Conservation (phyloP, 78 protist species). For the Polysphondylium violaceum region DNA sequence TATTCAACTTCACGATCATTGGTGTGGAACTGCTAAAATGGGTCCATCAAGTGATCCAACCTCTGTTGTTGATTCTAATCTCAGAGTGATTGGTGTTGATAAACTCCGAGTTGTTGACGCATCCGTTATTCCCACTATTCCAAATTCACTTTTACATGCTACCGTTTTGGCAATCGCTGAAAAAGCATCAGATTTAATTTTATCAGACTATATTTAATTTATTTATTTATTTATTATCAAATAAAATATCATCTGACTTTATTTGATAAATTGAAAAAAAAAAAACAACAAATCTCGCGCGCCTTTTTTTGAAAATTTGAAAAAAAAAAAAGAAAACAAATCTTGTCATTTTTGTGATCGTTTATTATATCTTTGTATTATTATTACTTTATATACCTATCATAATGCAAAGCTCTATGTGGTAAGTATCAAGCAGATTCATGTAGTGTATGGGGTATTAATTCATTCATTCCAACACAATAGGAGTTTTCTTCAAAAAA, state of each 20-base stretch:
- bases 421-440: not conserved
- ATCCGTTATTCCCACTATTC: conserved; percentile 41
- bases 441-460: not conserved
- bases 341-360: no score
- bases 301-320: no score
- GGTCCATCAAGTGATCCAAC: conserved; percentile 40
- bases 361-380: no score
- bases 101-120: conserved; percentile 52
- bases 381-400: no score
- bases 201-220: conserved; percentile 40
- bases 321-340: no score
- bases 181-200: conserved; percentile 47
- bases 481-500: conserved; percentile 23
- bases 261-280: no score
- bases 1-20: conserved; percentile 33
- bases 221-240: no score
- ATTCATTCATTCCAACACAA: not conserved
- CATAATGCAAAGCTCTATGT: conserved; percentile 23
- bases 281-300: no score
- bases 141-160: conserved; percentile 51
- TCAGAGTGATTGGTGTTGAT: conserved; percentile 44
- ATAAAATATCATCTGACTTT: no score
- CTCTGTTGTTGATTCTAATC: conserved; percentile 33
- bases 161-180: conserved; percentile 77
- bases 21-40: conserved; percentile 63